Evolutionary conservation across 306 rosid species (phyloP).

Genomic region (Vigna angularis): DNA sequence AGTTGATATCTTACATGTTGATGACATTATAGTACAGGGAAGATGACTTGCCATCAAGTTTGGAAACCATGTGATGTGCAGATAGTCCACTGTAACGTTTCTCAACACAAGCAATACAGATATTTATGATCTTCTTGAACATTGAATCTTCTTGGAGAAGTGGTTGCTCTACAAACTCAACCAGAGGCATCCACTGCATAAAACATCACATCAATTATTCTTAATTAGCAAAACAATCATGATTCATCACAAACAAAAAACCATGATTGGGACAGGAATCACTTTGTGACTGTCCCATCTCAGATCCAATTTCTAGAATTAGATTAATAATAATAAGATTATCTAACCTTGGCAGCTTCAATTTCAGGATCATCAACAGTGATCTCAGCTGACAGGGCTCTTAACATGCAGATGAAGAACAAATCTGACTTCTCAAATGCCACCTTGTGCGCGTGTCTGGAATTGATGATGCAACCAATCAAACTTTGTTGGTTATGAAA

Average conservation of each 20-base stretch:
- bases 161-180: slow-evolving; percentile 83
- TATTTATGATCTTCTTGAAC: slow-evolving; percentile 81
- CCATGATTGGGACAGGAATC: not conserved
- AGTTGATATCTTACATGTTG: slow-evolving; percentile 51
- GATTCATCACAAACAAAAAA: not conserved
- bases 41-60: slow-evolving; percentile 77
- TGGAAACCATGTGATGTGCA: slow-evolving; percentile 73
- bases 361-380: slow-evolving; percentile 80
- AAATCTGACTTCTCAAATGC: slow-evolving; percentile 91
- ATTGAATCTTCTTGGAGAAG: slow-evolving; percentile 74
- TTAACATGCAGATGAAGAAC: slow-evolving; percentile 89
- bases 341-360: slow-evolving; percentile 80
- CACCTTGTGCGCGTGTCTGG: slow-evolving; percentile 86
- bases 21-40: slow-evolving; percentile 75
- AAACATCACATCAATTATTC: slow-evolving; percentile 8
- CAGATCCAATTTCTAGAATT: not conserved
- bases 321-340: not conserved
- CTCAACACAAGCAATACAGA: slow-evolving; percentile 74
- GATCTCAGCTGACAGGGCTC: slow-evolving; percentile 57
- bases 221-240: slow-evolving; percentile 16
- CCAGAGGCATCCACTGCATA: slow-evolving; percentile 88
- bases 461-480: slow-evolving; percentile 36
- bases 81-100: slow-evolving; percentile 74
- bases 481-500: slow-evolving; percentile 18
- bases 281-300: not conserved